Conservation (phyloP, 1,139 yeast genomes). For the Yamadazyma epiphylla region DNA sequence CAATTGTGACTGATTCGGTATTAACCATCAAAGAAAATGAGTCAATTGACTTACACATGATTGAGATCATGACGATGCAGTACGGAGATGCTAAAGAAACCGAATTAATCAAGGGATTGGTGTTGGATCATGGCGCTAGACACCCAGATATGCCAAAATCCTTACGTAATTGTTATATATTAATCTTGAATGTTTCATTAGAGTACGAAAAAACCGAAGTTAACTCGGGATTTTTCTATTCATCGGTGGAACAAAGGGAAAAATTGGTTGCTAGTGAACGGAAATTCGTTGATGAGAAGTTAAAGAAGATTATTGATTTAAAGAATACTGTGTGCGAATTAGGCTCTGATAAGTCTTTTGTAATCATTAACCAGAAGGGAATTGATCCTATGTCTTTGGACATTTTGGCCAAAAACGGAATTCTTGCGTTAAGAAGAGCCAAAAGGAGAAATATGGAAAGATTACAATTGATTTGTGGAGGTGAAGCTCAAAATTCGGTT, state of each 20-base stretch:
- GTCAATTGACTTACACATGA: slow-evolving; percentile 83
- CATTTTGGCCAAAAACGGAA: slow-evolving; percentile 87
- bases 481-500: slow-evolving; percentile 96
- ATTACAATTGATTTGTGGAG: slow-evolving; percentile 92
- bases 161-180: slow-evolving; percentile 76
- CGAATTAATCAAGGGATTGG: slow-evolving; percentile 80
- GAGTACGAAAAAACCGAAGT: slow-evolving; percentile 99
- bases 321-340: slow-evolving; percentile 88
- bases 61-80: slow-evolving; percentile 98
- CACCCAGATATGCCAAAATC: slow-evolving; percentile 98
- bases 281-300: slow-evolving; percentile 89
- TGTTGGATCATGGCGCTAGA: slow-evolving; percentile 96
- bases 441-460: slow-evolving; percentile 99
- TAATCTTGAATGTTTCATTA: slow-evolving; percentile 87
- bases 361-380: slow-evolving; percentile 96
- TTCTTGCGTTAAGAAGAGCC: slow-evolving; percentile 93
- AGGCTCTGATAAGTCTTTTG: slow-evolving; percentile 75
- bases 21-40: slow-evolving; percentile 62
- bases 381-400: slow-evolving; percentile 98
- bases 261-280: slow-evolving; percentile 92
- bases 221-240: slow-evolving; percentile 92
- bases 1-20: slow-evolving; percentile 96
- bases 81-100: slow-evolving; percentile 85
- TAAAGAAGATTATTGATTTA: slow-evolving; percentile 85
- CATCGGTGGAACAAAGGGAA: slow-evolving; percentile 94